These are phyloP conservation scores for Kazachstania sp. DNA, from an alignment of 1,139 yeast genomes.

Conservation along the genomic window DNA sequence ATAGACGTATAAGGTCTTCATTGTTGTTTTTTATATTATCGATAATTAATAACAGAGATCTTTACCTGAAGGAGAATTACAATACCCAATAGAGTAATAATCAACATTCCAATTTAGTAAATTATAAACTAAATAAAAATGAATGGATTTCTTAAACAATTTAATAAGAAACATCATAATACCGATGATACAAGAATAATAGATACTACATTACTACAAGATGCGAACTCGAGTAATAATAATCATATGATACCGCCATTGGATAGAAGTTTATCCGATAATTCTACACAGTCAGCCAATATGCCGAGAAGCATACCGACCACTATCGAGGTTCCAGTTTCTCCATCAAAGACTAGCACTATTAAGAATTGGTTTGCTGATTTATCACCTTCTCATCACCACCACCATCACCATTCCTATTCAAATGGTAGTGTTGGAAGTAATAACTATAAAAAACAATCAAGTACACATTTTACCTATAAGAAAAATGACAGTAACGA, in stretches of 20 bases:
- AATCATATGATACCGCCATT: not conserved
- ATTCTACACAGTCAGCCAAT: not conserved
- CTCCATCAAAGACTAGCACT: not conserved
- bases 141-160: constrained; percentile 1
- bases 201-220: not conserved
- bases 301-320: not conserved
- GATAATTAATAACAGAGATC: too few relatives aligned
- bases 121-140: not conserved
- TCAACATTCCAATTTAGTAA: not conserved
- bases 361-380: constrained; percentile 2
- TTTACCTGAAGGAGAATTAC: not conserved
- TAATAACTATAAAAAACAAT: not conserved
- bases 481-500: not conserved
- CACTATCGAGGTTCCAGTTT: not conserved
- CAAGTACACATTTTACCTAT: not conserved
- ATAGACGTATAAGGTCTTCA: too few relatives aligned
- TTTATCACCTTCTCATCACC: not conserved
- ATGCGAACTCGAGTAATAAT: not conserved
- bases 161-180: constrained; percentile 1
- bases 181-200: too few relatives aligned
- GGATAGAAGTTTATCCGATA: not conserved
- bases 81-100: not conserved
- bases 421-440: not conserved
- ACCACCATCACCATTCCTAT: not conserved
- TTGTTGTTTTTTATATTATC: too few relatives aligned